These are phyloP conservation scores for Staphylotrichum longicolle DNA, from an alignment of 495 filamentous ascomycete species.

Conservation along the genomic window DNA sequence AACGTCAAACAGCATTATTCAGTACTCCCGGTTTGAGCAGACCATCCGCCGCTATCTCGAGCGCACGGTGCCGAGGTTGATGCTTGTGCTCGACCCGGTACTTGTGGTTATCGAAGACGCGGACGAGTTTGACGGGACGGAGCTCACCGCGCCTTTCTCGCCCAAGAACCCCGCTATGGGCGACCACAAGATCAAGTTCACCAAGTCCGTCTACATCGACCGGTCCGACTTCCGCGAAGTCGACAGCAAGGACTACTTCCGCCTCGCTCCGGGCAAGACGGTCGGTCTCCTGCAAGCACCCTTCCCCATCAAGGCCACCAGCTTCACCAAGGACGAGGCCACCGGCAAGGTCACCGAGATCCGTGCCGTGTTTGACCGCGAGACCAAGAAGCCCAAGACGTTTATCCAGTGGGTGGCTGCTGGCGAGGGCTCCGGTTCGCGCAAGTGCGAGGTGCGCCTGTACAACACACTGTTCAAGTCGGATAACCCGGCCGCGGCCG, in stretches of 20 bases:
- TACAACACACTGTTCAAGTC: conserved; percentile 85
- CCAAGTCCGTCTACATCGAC: conserved; percentile 89
- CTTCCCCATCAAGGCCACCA: conserved; percentile 75
- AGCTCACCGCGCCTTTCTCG: conserved; percentile 66
- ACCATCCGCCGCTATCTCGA: conserved; percentile 79
- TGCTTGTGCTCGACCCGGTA: conserved; percentile 82
- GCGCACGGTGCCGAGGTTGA: conserved; percentile 76
- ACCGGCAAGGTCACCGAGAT: conserved; percentile 70
- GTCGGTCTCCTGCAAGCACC: conserved; percentile 85
- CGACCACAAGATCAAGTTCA: conserved; percentile 66
- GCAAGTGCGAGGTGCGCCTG: conserved; percentile 73
- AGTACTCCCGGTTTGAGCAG: conserved; percentile 72
- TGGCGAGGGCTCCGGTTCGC: conserved; percentile 58
- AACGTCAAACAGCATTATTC: conserved; percentile 67
- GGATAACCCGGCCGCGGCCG: conserved; percentile 68
- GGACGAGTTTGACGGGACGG: conserved; percentile 57
- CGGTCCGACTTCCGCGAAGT: conserved; percentile 86
- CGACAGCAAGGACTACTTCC: conserved; percentile 85
- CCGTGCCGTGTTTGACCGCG: conserved; percentile 61
- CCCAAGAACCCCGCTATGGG: conserved; percentile 68
- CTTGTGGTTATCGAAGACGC: conserved; percentile 76
- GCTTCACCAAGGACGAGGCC: conserved; percentile 66
- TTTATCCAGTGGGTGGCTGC: conserved; percentile 88
- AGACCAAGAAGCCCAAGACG: conserved; percentile 78
- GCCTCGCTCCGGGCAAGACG: conserved; percentile 83